Base-by-base conservation (phyloP, 495 filamentous ascomycete genomes). In the Tetracladium setigerum region DNA sequence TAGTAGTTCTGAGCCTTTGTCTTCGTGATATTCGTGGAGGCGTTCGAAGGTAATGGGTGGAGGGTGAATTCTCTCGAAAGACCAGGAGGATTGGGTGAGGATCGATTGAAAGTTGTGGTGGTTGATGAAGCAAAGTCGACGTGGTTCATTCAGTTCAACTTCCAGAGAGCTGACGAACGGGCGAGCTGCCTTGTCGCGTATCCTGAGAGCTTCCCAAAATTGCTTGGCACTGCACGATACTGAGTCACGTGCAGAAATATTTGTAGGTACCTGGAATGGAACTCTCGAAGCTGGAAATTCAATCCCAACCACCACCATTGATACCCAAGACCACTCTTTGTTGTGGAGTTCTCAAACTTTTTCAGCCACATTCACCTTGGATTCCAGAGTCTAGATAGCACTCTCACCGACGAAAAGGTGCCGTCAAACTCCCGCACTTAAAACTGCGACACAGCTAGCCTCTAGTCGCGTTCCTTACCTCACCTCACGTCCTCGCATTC, bases 81-180 rank as follows among this genome's bases (percentile, higher is more conserved):
- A 43, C 19, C 19, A 39, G 13, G 15, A 42, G 27, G 49, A 47
- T 50, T 43, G 31, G 36, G 36, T 31, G 30, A 45, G 38, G 15
- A 5, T 33, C n/a, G 36, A 32, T 15, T 39, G 19, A 30, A n/a
- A 40, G 17, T 31, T 27, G n/a, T 9, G 14, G 36, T 11, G 17
- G 5, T n/a, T 27, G 9, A 39, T 32, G 19, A 13, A 16, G 14
- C 30, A 22, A 8, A 32, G 30, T 39, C 16, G 45, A 40, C 35
- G 24, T 40, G 35, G 15, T 22, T 53, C 18, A 31, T 3, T 7
- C 22, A n/a, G n/a, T 27, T 27, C 22, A 7, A 27, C 22, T 27
- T 27, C 22, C 22, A 27, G 22, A 27, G 22, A 37, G 13, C 13
- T 37, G n/a, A 17, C 34, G n/a, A n/a, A 37, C 34, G 34, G 16